Evolutionary conservation across 306 rosid species (phyloP).

Genomic region (Gillenia trifoliata): DNA sequence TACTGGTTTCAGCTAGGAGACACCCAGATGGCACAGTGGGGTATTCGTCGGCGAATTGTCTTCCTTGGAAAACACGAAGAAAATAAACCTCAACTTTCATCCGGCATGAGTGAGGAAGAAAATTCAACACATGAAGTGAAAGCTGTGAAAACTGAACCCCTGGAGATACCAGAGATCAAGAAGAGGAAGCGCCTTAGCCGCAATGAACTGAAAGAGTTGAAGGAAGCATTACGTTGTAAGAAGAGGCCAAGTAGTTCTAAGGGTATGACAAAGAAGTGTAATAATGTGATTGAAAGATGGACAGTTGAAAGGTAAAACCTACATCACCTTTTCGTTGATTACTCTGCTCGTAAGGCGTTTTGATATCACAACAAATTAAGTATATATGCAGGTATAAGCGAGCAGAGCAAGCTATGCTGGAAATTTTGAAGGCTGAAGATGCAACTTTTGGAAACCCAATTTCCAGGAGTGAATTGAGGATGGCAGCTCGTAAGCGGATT

Average conservation of each 20-base stretch:
- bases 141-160: constrained; percentile 30
- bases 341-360: neutral
- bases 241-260: constrained; percentile 20
- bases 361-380: neutral
- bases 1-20: neutral
- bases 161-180: constrained; percentile 25
- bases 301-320: constrained; percentile 50
- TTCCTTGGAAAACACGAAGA: constrained; percentile 24
- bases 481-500: constrained; percentile 57
- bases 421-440: constrained; percentile 56
- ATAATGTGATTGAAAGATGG: constrained; percentile 49
- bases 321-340: neutral
- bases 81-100: constrained; percentile 28
- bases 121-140: constrained; percentile 37
- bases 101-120: constrained; percentile 27
- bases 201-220: constrained; percentile 43
- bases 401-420: constrained; percentile 69
- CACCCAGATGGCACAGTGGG: constrained; percentile 41
- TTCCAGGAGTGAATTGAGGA: constrained; percentile 55
- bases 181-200: constrained; percentile 52
- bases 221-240: constrained; percentile 28
- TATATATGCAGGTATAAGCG: constrained; percentile 45
- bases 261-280: constrained; percentile 34
- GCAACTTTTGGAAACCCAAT: constrained; percentile 72
- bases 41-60: constrained; percentile 25